Percentiles rank a stretch among this genome's conserved stretches.
Conservation (phyloP, 106 monocot species). For the Dendrobium huoshanense region DNA sequence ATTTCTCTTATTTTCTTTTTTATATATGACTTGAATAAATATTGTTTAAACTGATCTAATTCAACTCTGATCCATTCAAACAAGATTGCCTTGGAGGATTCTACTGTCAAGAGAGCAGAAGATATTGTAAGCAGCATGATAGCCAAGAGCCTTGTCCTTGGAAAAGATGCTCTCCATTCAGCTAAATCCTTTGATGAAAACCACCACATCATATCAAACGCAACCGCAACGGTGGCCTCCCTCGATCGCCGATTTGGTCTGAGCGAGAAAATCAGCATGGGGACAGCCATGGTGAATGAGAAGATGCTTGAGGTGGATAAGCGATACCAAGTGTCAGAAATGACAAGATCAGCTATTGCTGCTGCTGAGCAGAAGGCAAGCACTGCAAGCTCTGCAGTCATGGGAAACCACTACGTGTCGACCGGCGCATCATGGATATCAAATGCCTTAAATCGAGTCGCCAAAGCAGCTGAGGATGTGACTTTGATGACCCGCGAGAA, state of each 20-base stretch:
- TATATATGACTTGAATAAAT: not conserved
- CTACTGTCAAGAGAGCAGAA: conserved; percentile 52
- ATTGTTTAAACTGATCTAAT: not conserved
- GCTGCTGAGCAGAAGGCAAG: conserved; percentile 66
- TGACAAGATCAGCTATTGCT: conserved; percentile 59
- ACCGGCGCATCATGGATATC: conserved; percentile 74
- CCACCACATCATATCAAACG: conserved; percentile 54
- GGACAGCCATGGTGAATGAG: conserved; percentile 47
- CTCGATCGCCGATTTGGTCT: conserved; percentile 60
- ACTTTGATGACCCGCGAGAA: conserved; percentile 66
- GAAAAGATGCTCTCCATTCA: conserved; percentile 67
- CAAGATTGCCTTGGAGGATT: conserved; percentile 1
- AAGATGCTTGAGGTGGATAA: conserved; percentile 71
- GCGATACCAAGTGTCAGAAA: conserved; percentile 61
- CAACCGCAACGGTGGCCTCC: conserved; percentile 56
- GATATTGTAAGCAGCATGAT: conserved; percentile 81
- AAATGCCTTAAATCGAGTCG: conserved; percentile 41
- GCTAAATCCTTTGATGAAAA: conserved; percentile 73
- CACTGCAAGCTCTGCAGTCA: conserved; percentile 42
- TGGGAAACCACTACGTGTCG: conserved; percentile 62
- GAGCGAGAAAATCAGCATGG: conserved; percentile 64
- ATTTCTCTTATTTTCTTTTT: not conserved
- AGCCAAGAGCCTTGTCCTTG: conserved; percentile 78
- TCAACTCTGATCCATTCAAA: not conserved
- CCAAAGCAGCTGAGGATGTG: conserved; percentile 65